phyloP scores from a whole-genome alignment of 2,329 filamentous ascomycete genomes.

The Scorias spongiosa region DNA sequence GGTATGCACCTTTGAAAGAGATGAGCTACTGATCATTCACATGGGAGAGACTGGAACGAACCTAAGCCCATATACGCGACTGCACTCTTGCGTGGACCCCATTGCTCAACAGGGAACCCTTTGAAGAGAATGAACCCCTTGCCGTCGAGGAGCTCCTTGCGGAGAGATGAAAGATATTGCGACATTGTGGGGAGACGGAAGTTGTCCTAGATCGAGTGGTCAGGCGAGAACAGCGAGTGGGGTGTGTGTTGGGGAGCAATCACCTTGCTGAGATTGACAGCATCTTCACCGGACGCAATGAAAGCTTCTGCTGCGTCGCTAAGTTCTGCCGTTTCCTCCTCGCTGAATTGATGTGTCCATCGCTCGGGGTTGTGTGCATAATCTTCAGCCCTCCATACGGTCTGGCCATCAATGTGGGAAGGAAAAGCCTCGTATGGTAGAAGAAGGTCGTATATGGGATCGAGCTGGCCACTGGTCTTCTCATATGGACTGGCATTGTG shows the following conservation, averaged over 20 bases:
- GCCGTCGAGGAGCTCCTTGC: slow-evolving; percentile 57
- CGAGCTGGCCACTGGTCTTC: slow-evolving; percentile 52
- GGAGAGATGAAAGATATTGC: slow-evolving; percentile 38
- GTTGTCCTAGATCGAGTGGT: slow-evolving; percentile 27
- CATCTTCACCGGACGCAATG: slow-evolving; percentile 42
- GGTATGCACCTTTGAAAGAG: slow-evolving; percentile 36
- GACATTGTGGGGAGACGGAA: slow-evolving; percentile 47
- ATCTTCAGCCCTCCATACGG: slow-evolving; percentile 52
- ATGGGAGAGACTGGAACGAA: background rate
- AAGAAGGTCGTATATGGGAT: slow-evolving; percentile 49
- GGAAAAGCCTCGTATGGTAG: slow-evolving; percentile 55
- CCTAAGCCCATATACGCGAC: slow-evolving; percentile 78
- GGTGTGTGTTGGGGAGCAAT: background rate
- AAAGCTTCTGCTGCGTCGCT: slow-evolving; percentile 51
- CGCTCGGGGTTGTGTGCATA: slow-evolving; percentile 44
- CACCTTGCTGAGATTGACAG: slow-evolving; percentile 51
- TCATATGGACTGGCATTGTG: background rate
- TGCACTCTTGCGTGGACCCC: slow-evolving; percentile 66
- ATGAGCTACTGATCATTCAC: too few species aligned
- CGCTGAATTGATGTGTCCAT: slow-evolving; percentile 55
- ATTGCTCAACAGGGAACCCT: slow-evolving; percentile 59
- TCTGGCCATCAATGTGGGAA: slow-evolving; percentile 50
- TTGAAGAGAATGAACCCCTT: slow-evolving; percentile 89
- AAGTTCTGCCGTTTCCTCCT: slow-evolving; percentile 50
- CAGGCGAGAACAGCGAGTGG: background rate